Evolutionary conservation across 176 grass and related monocot genomes (phyloP).

Genomic region (Chrysopogon serrulatus): DNA sequence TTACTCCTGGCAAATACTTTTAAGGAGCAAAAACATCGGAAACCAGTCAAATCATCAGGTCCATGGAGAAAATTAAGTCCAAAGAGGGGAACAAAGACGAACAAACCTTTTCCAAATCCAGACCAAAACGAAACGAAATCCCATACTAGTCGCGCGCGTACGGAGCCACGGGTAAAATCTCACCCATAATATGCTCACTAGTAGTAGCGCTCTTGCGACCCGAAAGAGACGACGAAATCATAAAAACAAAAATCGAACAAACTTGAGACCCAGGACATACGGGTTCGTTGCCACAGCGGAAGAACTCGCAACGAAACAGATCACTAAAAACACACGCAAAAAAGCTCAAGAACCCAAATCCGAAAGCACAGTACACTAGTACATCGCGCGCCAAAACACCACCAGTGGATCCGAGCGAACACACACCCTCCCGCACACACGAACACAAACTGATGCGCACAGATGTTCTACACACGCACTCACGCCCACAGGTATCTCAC

Average conservation of each 20-base stretch:
- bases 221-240: too few relatives aligned
- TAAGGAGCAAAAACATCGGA: not conserved
- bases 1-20: not conserved
- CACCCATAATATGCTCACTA: not conserved
- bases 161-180: not conserved
- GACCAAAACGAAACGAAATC: too few relatives aligned
- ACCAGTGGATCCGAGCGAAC: not conserved
- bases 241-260: not conserved
- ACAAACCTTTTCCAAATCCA: too few relatives aligned
- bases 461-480: not conserved
- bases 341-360: not conserved
- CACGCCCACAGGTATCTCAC: not conserved
- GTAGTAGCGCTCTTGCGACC: not conserved
- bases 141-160: not conserved
- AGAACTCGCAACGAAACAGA: not conserved
- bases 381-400: not conserved
- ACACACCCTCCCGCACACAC: not conserved
- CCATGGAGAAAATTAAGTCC: too few relatives aligned
- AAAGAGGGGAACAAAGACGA: not conserved
- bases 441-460: not conserved
- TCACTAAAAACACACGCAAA: not conserved
- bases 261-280: not conserved
- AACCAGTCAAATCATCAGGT: not conserved
- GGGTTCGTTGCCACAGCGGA: not conserved
- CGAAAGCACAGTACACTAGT: not conserved